phyloP scores from a whole-genome alignment of 73 alveolate species.

The Paramecium caudatum region DNA sequence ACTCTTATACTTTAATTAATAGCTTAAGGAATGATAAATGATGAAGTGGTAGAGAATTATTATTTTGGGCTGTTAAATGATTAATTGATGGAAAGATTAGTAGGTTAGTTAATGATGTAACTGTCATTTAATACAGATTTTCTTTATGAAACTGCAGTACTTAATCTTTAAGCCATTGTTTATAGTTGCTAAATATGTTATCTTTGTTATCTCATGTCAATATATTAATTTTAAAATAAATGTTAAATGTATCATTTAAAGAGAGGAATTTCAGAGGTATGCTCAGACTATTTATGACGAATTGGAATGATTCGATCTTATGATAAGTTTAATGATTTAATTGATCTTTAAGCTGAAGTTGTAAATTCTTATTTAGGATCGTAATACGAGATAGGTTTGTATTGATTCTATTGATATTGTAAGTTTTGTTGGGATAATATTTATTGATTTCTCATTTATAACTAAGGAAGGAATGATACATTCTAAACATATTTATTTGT shows the following conservation, averaged over 20 bases:
- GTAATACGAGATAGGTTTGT: conserved; percentile 15
- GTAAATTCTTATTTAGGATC: conserved; percentile 37
- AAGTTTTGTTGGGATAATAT: neutral
- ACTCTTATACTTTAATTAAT: neutral
- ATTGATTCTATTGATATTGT: neutral
- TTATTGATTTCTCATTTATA: conserved; percentile 11
- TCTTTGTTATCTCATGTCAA: conserved; percentile 4
- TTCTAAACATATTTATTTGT: conserved; percentile 2
- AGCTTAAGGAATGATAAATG: conserved; percentile 23
- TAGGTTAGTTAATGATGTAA: neutral
- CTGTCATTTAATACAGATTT: neutral
- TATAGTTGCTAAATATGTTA: conserved; percentile 15
- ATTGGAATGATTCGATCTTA: conserved; percentile 43
- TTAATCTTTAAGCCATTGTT: conserved; percentile 3
- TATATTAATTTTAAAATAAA: conserved; percentile 17
- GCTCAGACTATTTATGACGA: conserved; percentile 34
- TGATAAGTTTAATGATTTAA: conserved; percentile 54
- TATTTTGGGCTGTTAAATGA: conserved; percentile 7
- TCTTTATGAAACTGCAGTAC: neutral
- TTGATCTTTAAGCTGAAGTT: neutral
- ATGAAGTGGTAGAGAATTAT: neutral
- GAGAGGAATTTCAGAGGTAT: conserved; percentile 26
- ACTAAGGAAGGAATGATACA: neutral
- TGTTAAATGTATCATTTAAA: conserved; percentile 11
- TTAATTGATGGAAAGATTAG: neutral